Percentiles rank a stretch among this genome's conserved stretches.
Conservation (phyloP, 148 eudicot species). For the Amaranthus hypochondriacus region DNA sequence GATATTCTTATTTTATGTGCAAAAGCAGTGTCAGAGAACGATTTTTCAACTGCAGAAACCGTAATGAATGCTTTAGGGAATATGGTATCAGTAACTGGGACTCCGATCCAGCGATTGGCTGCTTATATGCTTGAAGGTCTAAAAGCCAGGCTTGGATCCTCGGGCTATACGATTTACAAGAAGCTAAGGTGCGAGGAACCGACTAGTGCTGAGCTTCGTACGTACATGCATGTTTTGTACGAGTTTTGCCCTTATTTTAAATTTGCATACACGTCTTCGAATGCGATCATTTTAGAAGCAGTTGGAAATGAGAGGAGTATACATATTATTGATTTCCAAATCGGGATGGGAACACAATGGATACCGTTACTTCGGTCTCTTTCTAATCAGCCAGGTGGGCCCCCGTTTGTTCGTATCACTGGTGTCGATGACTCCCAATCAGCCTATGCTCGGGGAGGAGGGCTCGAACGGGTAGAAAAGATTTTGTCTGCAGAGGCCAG, state of each 20-base stretch:
- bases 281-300: constrained; percentile 56
- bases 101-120: constrained; percentile 68
- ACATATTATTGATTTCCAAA: constrained; percentile 85
- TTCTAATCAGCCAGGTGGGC: constrained; percentile 58
- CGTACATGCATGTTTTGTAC: constrained; percentile 72
- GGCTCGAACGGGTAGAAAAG: constrained; percentile 55
- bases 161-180: constrained; percentile 72
- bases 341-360: constrained; percentile 92
- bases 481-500: constrained; percentile 44
- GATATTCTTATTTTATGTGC: constrained; percentile 63
- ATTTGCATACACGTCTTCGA: constrained; percentile 71
- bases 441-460: constrained; percentile 73
- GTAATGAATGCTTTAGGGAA: constrained; percentile 53
- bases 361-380: constrained; percentile 45
- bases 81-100: constrained; percentile 72
- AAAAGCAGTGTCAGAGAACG: constrained; percentile 49
- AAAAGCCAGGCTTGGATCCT: constrained; percentile 52
- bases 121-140: constrained; percentile 92
- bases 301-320: constrained; percentile 53
- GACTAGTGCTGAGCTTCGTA: constrained; percentile 59
- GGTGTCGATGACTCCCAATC: constrained; percentile 87
- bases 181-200: constrained; percentile 78
- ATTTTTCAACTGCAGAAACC: constrained; percentile 26
- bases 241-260: constrained; percentile 63
- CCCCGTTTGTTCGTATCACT: constrained; percentile 68